Evolutionary conservation across 352 stramenopile genomes (phyloP).

Genomic region (Globisporangium paddicum): DNA sequence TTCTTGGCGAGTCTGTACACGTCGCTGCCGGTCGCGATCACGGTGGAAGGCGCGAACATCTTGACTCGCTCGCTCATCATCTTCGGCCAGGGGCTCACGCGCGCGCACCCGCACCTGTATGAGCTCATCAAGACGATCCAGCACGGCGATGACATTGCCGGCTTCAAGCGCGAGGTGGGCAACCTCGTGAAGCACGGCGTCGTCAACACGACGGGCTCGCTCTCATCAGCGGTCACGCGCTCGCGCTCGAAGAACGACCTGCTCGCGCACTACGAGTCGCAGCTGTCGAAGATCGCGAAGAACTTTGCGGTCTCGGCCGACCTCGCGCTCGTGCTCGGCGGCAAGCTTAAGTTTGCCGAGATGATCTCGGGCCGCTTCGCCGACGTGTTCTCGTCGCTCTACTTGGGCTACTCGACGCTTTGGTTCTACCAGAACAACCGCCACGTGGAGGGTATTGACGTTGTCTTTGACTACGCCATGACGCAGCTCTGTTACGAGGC

Average conservation of each 20-base stretch:
- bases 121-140: constrained; percentile 97
- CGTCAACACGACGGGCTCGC: constrained; percentile 88
- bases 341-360: constrained; percentile 98
- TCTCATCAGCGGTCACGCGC: constrained; percentile 87
- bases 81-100: constrained; percentile 97
- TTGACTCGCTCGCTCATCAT: constrained; percentile 97
- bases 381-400: constrained; percentile 96
- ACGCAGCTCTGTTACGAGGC: constrained; percentile 94
- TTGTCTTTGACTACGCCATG: constrained; percentile 97
- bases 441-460: constrained; percentile 92
- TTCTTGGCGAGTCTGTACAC: constrained; percentile 96
- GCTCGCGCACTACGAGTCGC: constrained; percentile 95
- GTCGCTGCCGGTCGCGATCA: constrained; percentile 96
- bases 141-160: constrained; percentile 90
- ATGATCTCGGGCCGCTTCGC: constrained; percentile 96
- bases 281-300: constrained; percentile 94
- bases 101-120: constrained; percentile 96
- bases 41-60: constrained; percentile 97
- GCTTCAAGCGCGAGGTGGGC: constrained; percentile 93
- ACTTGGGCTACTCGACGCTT: constrained; percentile 96
- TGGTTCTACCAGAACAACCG: constrained; percentile 96
- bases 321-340: constrained; percentile 95
- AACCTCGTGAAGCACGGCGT: constrained; percentile 94
- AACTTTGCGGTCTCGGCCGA: constrained; percentile 97
- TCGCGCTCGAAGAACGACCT: constrained; percentile 92